Conservation (phyloP, 2,329 filamentous ascomycete species). For the Alternaria arbusti region DNA sequence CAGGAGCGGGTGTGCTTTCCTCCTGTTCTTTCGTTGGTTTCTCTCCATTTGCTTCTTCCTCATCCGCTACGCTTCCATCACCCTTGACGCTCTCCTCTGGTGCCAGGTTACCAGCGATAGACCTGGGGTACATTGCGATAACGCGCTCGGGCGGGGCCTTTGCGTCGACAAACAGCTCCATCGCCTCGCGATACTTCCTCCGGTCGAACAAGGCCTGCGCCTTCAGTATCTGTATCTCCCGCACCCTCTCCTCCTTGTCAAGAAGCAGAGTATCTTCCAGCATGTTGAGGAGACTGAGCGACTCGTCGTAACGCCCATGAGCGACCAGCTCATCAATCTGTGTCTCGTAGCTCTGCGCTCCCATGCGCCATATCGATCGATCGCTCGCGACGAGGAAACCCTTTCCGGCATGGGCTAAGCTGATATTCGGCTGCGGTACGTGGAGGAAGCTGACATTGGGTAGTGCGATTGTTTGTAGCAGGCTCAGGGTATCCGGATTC, state of each 20-base stretch:
- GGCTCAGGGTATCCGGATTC: slow-evolving; percentile 88
- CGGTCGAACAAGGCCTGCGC: slow-evolving; percentile 83
- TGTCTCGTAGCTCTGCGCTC: slow-evolving; percentile 85
- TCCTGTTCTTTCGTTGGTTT: slow-evolving; percentile 26
- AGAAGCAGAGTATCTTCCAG: slow-evolving; percentile 89
- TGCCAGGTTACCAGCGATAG: slow-evolving; percentile 83
- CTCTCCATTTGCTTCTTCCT: slow-evolving; percentile 35
- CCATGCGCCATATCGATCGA: slow-evolving; percentile 94
- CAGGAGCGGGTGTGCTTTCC: slow-evolving; percentile 33
- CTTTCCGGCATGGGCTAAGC: slow-evolving; percentile 94
- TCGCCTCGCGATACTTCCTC: slow-evolving; percentile 80
- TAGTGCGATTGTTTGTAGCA: slow-evolving; percentile 83
- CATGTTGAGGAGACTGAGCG: slow-evolving; percentile 85
- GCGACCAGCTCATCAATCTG: slow-evolving; percentile 84
- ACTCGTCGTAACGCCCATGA: slow-evolving; percentile 81
- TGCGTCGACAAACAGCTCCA: slow-evolving; percentile 91
- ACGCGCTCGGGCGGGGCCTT: slow-evolving; percentile 89
- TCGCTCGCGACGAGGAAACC: slow-evolving; percentile 94
- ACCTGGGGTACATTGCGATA: slow-evolving; percentile 79
- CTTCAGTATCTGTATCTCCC: slow-evolving; percentile 90
- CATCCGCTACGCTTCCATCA: slow-evolving; percentile 46
- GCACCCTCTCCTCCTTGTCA: slow-evolving; percentile 79
- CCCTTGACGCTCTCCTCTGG: slow-evolving; percentile 61
- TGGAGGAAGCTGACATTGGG: slow-evolving; percentile 85
- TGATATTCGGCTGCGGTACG: slow-evolving; percentile 90